Evolutionary conservation across 1,284 basidiomycete genomes (phyloP).

Genomic region (Apiotrichum porosum): DNA sequence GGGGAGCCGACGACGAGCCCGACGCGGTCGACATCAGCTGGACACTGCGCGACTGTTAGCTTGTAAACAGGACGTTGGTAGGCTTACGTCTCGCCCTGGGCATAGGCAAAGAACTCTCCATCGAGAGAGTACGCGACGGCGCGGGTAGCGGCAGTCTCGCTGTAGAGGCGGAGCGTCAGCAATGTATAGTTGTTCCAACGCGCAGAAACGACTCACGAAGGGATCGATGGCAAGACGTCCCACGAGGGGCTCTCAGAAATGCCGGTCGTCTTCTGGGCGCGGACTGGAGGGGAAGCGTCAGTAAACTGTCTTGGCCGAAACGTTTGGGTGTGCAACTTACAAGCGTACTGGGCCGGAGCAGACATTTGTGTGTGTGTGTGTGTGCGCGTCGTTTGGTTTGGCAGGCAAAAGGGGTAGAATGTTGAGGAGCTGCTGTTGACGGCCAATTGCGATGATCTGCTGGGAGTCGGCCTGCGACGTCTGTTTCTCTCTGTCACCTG

Average conservation of each 20-base stretch:
- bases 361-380: constrained; percentile 15
- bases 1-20: constrained; percentile 24
- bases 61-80: too few species aligned
- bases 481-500: too few species aligned
- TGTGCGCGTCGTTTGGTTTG: background rate
- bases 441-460: too few species aligned
- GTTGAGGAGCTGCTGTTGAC: background rate
- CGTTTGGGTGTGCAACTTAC: too few species aligned
- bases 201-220: constrained; percentile 44
- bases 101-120: constrained; percentile 81
- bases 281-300: constrained; percentile 63
- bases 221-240: constrained; percentile 61
- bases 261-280: constrained; percentile 88
- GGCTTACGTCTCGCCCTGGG: constrained; percentile 61
- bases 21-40: constrained; percentile 31
- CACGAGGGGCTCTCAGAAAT: constrained; percentile 81
- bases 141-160: constrained; percentile 51
- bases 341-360: constrained; percentile 53
- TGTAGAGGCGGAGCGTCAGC: constrained; percentile 57
- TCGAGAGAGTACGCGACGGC: constrained; percentile 80
- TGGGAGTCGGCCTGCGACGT: too few species aligned
- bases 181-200: constrained; percentile 10
- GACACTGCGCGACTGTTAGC: constrained; percentile 27
- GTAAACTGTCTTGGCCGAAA: too few species aligned
- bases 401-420: background rate